Evolutionary conservation across 345 rosid genomes (phyloP), one percentile per base, ranked within the genome.

Genomic region (Populus nigra): DNA sequence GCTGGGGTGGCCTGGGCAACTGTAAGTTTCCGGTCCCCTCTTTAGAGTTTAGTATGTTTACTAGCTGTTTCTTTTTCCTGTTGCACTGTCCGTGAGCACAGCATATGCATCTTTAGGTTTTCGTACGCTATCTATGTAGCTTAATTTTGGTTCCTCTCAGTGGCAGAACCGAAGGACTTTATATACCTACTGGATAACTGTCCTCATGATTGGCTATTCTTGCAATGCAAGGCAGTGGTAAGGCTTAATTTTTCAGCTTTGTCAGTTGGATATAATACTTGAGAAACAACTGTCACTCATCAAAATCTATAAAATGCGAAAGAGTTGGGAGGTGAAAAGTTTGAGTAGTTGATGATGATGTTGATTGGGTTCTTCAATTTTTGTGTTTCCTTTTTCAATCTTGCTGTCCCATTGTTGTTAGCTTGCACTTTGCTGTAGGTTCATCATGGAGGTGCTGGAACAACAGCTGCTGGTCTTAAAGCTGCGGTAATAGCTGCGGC

Each of bases 371-470:
- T 73, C 8, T 22, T 8, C 39, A 25, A 18, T 27, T n/a, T 47
- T 2, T 47, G 45, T n/a, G 8, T 69, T 49, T 71, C 50, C 33
- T 33, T 65, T 75, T 71, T 13, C 11, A 7, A 27, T 29, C 20
- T 69, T 71, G 39, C 13, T 43, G 31, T 29, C 25, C 33, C 22
- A 4, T 43, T 81, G 72, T 25, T 70, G 25, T 71, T 5, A 27
- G 20, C 68, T 55, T 68, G 69, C 68, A 31, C 68, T 62, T 74
- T 78, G 73, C 69, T 88, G 81, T 84, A 96, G 98, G 99, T 96
- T 80, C 99, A 96, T 89, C 99, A 94, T 75, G 99, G 99, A 74
- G 98, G 99, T 83, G 98, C 98, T 78, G 98, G 98, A 72, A 96
- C 99, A 78, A 92, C 98, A 29, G 99, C 99, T 81, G 99, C 99